Base-by-base conservation (phyloP, 441 rosid species). In the Jatropha multifida region DNA sequence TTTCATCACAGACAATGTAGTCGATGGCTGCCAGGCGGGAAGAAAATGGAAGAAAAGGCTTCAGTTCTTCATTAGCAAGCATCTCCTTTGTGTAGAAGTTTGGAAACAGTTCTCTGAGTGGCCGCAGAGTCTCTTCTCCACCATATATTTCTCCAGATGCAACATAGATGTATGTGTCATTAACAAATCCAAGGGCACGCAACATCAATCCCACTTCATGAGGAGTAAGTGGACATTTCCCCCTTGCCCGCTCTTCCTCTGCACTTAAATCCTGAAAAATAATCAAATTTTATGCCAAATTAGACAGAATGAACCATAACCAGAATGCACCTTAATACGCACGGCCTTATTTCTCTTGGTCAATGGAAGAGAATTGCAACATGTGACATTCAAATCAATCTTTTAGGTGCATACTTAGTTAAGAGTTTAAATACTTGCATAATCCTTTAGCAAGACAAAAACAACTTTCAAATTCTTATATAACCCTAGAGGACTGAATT, bases 141-240 rank as follows among this genome's bases (percentile, higher is more conserved):
- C 98, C 99, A 72, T 92, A 96, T 85, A 96, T 88, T 83, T 96
- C 99, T 82, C 97, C 99, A 75, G 99, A 94, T 49, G 99, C 99
- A 80, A 94, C 96, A 82, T 90, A 96, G 54, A 96, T 81, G 79
- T 90, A 86, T 0, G 98, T 91, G 80, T 92, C 92, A 72, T 94
- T 96, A 17, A 87, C 72, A 83, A 94, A 96, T 78, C 98, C 98
- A 76, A 96, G 97, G 65, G 92, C 98, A 9, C 92, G 98, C 75
- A 96, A 81, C 98, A 96, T 88, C 83, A 96, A 83, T 58, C 99
- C 99, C 61, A 96, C 96, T 85, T 96, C 99, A 68, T 91, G 89
- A 82, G 99, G 99, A 78, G 94, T 91, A 54, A 94, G 94, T 3
- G 99, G 99, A 78, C 98, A 96, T 83, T 94, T 94, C 70, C 99